Percentiles rank a stretch among this genome's conserved stretches.
phyloP scores from a whole-genome alignment of 2,329 filamentous ascomycete genomes.

The Colletotrichum magnum region DNA sequence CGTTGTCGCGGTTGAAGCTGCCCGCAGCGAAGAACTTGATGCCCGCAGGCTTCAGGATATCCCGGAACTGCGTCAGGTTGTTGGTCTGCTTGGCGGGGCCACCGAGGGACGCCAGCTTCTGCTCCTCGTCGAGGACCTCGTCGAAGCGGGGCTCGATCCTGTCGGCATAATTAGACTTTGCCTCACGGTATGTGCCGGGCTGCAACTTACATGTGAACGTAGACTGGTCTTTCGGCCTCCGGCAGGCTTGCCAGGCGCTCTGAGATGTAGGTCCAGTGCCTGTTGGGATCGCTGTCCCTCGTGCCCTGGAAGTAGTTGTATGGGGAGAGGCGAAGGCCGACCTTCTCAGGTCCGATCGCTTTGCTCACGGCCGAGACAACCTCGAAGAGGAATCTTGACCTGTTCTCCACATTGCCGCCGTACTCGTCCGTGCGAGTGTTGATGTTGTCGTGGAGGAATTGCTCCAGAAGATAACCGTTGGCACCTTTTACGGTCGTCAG shows the following conservation, averaged over 20 bases:
- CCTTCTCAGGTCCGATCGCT: constrained; percentile 64
- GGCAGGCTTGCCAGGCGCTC: constrained; percentile 52
- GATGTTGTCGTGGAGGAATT: constrained; percentile 68
- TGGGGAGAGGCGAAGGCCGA: constrained; percentile 65
- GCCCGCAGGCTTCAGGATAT: constrained; percentile 54
- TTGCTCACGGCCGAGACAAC: constrained; percentile 56
- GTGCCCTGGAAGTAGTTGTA: constrained; percentile 52
- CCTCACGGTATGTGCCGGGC: too few relatives aligned
- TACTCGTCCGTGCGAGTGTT: constrained; percentile 67
- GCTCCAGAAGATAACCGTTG: constrained; percentile 74
- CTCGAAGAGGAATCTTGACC: constrained; percentile 65
- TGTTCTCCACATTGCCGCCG: constrained; percentile 66
- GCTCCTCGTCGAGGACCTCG: constrained; percentile 59
- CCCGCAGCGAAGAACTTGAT: constrained; percentile 65
- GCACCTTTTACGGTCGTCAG: constrained; percentile 47
- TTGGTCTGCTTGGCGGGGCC: constrained; percentile 48
- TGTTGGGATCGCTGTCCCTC: constrained; percentile 47
- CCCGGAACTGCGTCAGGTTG: constrained; percentile 56
- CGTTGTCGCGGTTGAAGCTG: constrained; percentile 56
- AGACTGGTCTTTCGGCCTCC: constrained; percentile 51
- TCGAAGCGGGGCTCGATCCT: constrained; percentile 63
- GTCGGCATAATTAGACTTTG: background rate
- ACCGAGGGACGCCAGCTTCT: constrained; percentile 57
- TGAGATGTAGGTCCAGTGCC: constrained; percentile 54
- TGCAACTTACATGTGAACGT: constrained; percentile 61